Percentiles rank a stretch among this genome's conserved stretches.
phyloP scores from a whole-genome alignment of 805 yeast genomes.

The Torulaspora gathmanii region DNA sequence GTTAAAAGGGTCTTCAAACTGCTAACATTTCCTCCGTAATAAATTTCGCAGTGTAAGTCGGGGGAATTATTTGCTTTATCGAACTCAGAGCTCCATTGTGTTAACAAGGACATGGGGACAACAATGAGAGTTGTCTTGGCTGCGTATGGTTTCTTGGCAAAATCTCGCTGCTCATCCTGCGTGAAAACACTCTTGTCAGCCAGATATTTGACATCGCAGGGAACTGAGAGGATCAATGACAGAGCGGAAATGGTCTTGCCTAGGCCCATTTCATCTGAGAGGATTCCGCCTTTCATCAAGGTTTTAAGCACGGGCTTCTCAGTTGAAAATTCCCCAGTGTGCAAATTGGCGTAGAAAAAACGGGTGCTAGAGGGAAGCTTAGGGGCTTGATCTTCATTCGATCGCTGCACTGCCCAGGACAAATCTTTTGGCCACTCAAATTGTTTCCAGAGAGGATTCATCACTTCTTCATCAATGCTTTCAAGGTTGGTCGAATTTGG shows the following conservation, averaged over 20 bases:
- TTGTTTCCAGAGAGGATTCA: conserved; percentile 84
- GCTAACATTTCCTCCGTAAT: conserved; percentile 66
- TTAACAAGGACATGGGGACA: conserved; percentile 85
- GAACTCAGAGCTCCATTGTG: conserved; percentile 89
- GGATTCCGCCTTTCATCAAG: conserved; percentile 70
- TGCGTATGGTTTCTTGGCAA: conserved; percentile 47
- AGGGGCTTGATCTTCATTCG: not conserved
- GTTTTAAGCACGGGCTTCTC: conserved; percentile 61
- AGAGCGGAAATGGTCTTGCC: conserved; percentile 88
- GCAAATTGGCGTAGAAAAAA: conserved; percentile 69
- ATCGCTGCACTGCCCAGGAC: conserved; percentile 36
- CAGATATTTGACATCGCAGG: conserved; percentile 41
- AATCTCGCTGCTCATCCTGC: not conserved
- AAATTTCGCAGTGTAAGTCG: conserved; percentile 49
- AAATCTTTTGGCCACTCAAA: conserved; percentile 65
- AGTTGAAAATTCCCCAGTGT: conserved; percentile 71
- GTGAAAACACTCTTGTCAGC: not conserved
- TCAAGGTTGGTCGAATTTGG: conserved; percentile 26
- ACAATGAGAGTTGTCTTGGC: conserved; percentile 68
- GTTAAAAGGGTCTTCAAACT: conserved; percentile 48
- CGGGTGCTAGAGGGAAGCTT: conserved; percentile 7
- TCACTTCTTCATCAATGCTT: conserved; percentile 45
- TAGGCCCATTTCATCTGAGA: conserved; percentile 96
- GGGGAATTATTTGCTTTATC: conserved; percentile 48
- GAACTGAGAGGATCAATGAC: conserved; percentile 63